Percentiles rank a stretch among this genome's conserved stretches.
Conservation (phyloP, 805 yeast species). For the Pichia californica region DNA sequence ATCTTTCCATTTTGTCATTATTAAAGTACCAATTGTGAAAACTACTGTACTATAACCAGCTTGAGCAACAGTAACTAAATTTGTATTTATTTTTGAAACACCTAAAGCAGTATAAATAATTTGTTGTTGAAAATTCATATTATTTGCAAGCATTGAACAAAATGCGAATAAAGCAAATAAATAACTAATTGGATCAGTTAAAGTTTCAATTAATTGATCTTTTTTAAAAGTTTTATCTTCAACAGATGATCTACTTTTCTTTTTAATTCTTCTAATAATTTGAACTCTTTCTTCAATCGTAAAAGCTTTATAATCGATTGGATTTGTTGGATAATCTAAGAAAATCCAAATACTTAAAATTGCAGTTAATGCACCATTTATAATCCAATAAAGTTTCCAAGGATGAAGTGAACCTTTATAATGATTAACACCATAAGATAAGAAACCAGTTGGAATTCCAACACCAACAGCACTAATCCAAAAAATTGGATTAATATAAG, state of each 20-base stretch:
- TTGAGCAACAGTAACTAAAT: constrained; percentile 47
- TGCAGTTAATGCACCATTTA: constrained; percentile 50
- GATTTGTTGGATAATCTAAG: constrained; percentile 49
- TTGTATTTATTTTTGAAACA: constrained; percentile 28
- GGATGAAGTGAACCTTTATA: constrained; percentile 21
- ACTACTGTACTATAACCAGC: constrained; percentile 40
- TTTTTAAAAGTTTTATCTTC: constrained; percentile 42
- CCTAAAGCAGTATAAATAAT: constrained; percentile 16
- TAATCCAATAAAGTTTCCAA: constrained; percentile 52
- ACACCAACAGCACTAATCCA: constrained; percentile 43
- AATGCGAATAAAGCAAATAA: constrained; percentile 31
- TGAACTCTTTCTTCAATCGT: constrained; percentile 43
- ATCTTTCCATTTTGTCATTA: not conserved
- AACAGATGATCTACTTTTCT: constrained; percentile 32
- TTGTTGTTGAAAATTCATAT: constrained; percentile 46
- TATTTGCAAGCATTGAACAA: constrained; percentile 45
- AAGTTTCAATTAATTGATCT: constrained; percentile 42
- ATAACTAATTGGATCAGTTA: constrained; percentile 44
- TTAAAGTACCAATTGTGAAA: constrained; percentile 19
- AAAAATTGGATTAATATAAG: constrained; percentile 47
- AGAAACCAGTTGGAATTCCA: constrained; percentile 36
- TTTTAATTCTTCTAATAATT: constrained; percentile 38
- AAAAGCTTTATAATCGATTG: constrained; percentile 43
- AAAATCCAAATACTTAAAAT: constrained; percentile 29
- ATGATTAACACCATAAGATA: constrained; percentile 33